Conservation (phyloP, 2,329 filamentous ascomycete genomes). For the Tympanopsis confertula region DNA sequence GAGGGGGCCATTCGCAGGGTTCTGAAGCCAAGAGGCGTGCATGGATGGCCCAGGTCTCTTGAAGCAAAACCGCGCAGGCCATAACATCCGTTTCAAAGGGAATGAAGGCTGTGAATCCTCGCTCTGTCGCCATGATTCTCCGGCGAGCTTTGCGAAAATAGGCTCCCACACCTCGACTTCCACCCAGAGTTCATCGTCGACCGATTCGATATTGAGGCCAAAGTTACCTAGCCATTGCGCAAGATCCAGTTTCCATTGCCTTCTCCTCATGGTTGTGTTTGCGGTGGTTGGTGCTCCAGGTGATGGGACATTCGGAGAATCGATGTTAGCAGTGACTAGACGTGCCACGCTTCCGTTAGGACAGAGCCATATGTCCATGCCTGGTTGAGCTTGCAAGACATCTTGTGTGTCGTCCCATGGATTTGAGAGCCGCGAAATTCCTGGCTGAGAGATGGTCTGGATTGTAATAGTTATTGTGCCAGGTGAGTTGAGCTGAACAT, state of each 20-base stretch:
- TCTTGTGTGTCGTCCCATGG: slow-evolving; percentile 8
- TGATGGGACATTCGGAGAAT: slow-evolving; percentile 1
- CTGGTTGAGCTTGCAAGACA: slow-evolving; percentile 9
- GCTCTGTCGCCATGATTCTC: slow-evolving; percentile 14
- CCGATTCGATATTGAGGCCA: slow-evolving; percentile 15
- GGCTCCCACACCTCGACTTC: slow-evolving; percentile 26
- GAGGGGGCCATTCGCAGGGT: not conserved
- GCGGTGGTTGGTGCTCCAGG: no score
- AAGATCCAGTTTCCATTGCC: slow-evolving; percentile 5
- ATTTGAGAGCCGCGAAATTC: slow-evolving; percentile 17
- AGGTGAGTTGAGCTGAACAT: slow-evolving; percentile 19
- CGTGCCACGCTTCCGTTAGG: slow-evolving; percentile 22
- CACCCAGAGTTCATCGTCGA: slow-evolving; percentile 21
- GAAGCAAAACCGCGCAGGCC: slow-evolving; percentile 29
- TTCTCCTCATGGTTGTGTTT: no score
- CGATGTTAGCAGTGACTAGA: slow-evolving; percentile 14
- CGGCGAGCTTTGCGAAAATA: slow-evolving; percentile 20
- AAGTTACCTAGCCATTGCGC: slow-evolving; percentile 21
- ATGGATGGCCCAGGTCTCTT: slow-evolving; percentile 13
- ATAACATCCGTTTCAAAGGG: slow-evolving; percentile 25
- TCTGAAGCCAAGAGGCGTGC: slow-evolving; percentile 9
- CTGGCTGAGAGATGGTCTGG: slow-evolving; percentile 20
- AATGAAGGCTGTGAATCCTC: slow-evolving; percentile 12
- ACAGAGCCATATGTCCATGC: slow-evolving; percentile 23
- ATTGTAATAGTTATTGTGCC: slow-evolving; percentile 22